These are phyloP conservation scores for Suhomyces kunorum DNA, from an alignment of 1,139 yeast species.

Conservation along the genomic window DNA sequence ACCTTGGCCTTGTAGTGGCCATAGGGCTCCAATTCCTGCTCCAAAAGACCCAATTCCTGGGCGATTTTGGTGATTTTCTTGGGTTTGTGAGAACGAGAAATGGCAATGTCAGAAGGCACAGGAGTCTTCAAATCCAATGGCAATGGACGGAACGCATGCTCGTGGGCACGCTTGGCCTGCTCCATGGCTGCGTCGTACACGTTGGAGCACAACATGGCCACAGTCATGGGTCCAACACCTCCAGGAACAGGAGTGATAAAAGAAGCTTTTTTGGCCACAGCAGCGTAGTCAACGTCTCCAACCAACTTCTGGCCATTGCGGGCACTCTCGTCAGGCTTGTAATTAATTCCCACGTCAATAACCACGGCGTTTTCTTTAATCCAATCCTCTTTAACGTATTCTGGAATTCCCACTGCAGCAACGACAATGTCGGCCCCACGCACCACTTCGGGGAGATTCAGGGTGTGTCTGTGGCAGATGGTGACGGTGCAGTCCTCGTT, in stretches of 20 bases:
- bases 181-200: conserved; percentile 65
- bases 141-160: conserved; percentile 55
- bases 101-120: conserved; percentile 93
- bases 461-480: conserved; percentile 63
- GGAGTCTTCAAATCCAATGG: conserved; percentile 68
- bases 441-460: conserved; percentile 53
- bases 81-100: conserved; percentile 87
- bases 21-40: conserved; percentile 83
- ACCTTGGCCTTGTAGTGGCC: conserved; percentile 95
- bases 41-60: conserved; percentile 77
- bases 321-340: conserved; percentile 62
- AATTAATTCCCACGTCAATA: conserved; percentile 96
- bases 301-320: conserved; percentile 81
- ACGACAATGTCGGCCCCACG: conserved; percentile 82
- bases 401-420: conserved; percentile 87
- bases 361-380: conserved; percentile 81
- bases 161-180: conserved; percentile 50
- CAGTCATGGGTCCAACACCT: conserved; percentile 99
- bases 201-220: conserved; percentile 80
- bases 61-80: conserved; percentile 84
- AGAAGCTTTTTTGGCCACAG: conserved; percentile 66
- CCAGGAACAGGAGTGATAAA: conserved; percentile 97
- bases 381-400: conserved; percentile 87
- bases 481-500: conserved; percentile 85
- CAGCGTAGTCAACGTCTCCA: conserved; percentile 87